Evolutionary conservation across 1,284 basidiomycete species (phyloP), one percentile per base, ranked within the genome.

Genomic region (Rhodotorula sp.): DNA sequence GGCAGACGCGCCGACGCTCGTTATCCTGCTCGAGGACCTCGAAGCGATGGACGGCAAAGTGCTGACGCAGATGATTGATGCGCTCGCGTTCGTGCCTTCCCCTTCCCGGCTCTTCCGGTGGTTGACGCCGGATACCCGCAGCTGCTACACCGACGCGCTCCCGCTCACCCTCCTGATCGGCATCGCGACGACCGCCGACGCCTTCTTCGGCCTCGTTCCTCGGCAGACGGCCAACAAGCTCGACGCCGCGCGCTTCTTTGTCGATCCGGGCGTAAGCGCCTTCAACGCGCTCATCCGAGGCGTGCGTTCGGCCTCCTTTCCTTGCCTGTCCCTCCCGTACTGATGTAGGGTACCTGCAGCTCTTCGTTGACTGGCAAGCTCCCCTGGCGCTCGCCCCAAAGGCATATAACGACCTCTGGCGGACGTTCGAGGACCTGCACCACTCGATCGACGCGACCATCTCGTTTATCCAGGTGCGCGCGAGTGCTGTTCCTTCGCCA

Each of bases 401-500:
- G 51, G 56, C 36, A 1, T 73, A 63, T 29, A 39, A 19, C 27
- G 65, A 66, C 15, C 44, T 76, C 21, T 68, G 63, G 66, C n/a
- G 62, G 13, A 58, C 61, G 15, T 76, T 76, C 41, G 61, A 71
- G 54, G 73, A 72, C 51, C 15, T 69, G 34, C 68, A 76, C 48
- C 73, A 71, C 39, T 76, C 75, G 37, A 69, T 75, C 54, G 73
- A 76, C 32, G 69, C 73, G 32, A 66, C 70, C 0, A 62, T 75
- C 29, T 75, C 70, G 9, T 69, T 39, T 15, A 44, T 76, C 8
- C 75, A 74, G 61, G 72, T 74, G 41, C 37, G 64, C 19, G 15
- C 44, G n/a, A n/a, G n/a, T 44, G 44, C 44, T 3, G 9, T 39
- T 37, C 4, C 25, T 27, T 8, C 8, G 7, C 53, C 15, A 1